A percentile compares a stretch with the other conserved stretches of the same genome.
Conservation (phyloP, 2,329 filamentous ascomycete species). For the Colletotrichum sp. region DNA sequence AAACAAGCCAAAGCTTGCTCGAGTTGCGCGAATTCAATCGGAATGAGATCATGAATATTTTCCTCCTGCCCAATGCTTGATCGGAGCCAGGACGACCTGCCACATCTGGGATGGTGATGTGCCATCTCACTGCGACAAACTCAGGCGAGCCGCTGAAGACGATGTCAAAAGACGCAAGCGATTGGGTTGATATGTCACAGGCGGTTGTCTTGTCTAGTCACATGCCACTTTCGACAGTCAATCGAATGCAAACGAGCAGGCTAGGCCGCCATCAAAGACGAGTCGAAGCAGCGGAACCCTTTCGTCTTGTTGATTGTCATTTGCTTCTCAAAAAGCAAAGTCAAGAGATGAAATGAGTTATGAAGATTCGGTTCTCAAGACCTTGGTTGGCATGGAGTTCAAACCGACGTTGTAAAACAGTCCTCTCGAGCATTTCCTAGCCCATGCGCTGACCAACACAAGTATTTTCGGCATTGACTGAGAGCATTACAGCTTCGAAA, state of each 20-base stretch:
- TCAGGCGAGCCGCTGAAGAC: background rate
- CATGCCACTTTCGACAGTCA: background rate
- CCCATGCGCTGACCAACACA: background rate
- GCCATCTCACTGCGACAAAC: background rate
- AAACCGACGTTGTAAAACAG: background rate
- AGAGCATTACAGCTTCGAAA: background rate
- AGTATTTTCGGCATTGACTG: background rate
- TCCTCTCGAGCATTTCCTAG: background rate
- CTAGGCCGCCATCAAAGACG: background rate
- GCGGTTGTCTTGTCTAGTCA: background rate
- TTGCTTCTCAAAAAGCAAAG: background rate
- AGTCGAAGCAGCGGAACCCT: background rate
- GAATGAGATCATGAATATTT: background rate
- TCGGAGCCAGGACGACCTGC: background rate
- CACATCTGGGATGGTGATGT: background rate
- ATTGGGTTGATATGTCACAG: background rate
- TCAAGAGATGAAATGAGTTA: background rate
- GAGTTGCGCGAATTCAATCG: background rate
- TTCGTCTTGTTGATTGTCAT: background rate
- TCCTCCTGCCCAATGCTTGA: background rate
- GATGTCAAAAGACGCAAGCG: background rate
- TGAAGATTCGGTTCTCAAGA: background rate
- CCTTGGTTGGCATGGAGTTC: background rate
- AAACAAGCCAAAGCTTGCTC: background rate
- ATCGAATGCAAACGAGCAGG: background rate